A percentile compares a stretch with the other conserved stretches of the same genome.
phyloP scores from a whole-genome alignment of 2,329 filamentous ascomycete genomes.

The Diaporthe citrichinensis region DNA sequence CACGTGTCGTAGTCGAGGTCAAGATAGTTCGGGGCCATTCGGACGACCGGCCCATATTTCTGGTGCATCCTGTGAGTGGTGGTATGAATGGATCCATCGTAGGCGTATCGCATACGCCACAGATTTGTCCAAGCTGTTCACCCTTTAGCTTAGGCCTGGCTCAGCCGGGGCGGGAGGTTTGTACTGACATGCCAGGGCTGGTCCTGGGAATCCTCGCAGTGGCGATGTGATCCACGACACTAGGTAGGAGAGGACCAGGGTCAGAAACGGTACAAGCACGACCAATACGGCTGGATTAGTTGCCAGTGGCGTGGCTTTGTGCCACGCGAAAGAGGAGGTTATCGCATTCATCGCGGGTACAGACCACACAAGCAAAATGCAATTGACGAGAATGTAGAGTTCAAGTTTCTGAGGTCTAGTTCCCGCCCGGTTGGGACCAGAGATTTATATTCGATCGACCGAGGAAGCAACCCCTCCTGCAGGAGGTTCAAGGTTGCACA shows the following conservation, averaged over 20 bases:
- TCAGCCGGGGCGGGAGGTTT: neutral
- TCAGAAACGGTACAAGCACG: constrained; percentile 17
- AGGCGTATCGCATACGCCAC: constrained; percentile 20
- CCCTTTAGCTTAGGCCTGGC: neutral
- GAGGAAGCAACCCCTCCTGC: neutral
- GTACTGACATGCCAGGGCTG: constrained; percentile 27
- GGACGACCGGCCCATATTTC: constrained; percentile 25
- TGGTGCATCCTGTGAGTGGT: constrained; percentile 8
- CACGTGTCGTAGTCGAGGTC: constrained; percentile 26
- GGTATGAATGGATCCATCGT: constrained; percentile 12
- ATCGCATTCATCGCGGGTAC: neutral
- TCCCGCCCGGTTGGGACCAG: neutral
- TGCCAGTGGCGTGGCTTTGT: neutral
- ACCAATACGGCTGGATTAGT: neutral
- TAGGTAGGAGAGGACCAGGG: constrained; percentile 7
- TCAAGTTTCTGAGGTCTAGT: neutral
- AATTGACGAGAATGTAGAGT: no score
- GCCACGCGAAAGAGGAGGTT: neutral
- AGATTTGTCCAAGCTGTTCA: constrained; percentile 22
- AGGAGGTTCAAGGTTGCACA: no score
- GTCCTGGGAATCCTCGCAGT: constrained; percentile 24
- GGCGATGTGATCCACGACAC: constrained; percentile 20
- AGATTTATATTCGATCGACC: constrained; percentile 6
- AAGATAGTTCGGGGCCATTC: constrained; percentile 25
- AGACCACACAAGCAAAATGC: no score